Evolutionary conservation across 163 green algal species (phyloP), one percentile per base, ranked within the genome.

Genomic region (Scenedesmus sp.): DNA sequence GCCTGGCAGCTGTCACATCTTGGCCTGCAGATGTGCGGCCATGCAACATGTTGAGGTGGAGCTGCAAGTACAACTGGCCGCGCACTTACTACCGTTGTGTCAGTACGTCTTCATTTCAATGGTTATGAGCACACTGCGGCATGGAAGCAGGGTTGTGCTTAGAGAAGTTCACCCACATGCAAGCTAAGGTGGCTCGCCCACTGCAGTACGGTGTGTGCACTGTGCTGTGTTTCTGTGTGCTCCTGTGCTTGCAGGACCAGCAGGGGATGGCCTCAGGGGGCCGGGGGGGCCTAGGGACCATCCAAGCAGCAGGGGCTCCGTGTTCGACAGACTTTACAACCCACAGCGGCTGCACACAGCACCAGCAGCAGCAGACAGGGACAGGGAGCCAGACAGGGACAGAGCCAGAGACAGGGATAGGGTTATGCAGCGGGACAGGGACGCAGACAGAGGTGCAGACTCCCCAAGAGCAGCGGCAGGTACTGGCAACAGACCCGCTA

Each of bases 291-390:
- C 59, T 22, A 56, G 46, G 37, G n/a, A 73, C 33, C n/a, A 49
- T 15, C 81, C 46, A 4, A 9, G 46, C 59, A 59, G 81, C 81
- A 70, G 81, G 37, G 40, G 46, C 15, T 86, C 81, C 44, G 81
- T 86, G 4, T 86, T 86, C 46, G 81, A 86, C 24, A 46, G 81
- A 13, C 46, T 86, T 5, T 73, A 86, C 81, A 73, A 12, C 49
- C 7, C 24, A 40, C 18, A 49, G n/a, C 3, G 44, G 46, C 26
- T 49, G 30, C 12, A 61, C n/a, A 9, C 80, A 72, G 80, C 80
- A 86, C 30, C 80, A 42, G n/a, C 30, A 33, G 85, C 37, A 42
- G n/a, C 22, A 37, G 83, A 88, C 20, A 51, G 53, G 7, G 10
- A 16, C 18, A 70, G 16, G 53, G 13, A 44, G 43, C 20, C 20